Base-by-base conservation (phyloP, 257 asterid genomes). In the Mitragyna speciosa region DNA sequence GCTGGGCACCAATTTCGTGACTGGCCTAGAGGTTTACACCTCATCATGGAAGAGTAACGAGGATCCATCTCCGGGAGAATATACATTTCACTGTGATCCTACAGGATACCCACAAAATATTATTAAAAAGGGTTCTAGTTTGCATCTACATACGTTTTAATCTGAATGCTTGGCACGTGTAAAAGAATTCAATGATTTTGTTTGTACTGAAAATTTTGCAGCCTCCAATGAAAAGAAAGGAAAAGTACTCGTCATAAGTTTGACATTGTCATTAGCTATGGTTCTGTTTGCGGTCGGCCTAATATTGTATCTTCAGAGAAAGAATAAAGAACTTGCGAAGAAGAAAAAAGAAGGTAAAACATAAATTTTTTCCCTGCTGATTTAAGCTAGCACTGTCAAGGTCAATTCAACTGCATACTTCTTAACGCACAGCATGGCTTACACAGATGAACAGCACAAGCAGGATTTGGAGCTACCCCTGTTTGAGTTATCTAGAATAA, bases 41-140 rank as follows among this genome's bases (percentile, higher is more conserved):
- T 33, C 88, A 0, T 87, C 94, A 1, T 82, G 89, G 79, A 86
- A 41, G 69, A 86, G 78, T 76, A 61, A 59, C 49, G 85, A 79
- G 7, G 85, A 91, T 81, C 91, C 90, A 9, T 80, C 89, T 4
- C 73, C 85, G 0, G 88, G 85, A 58, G 82, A 71, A 9, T 49
- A 49, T 5, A 81, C 79, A 0, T 73, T 45, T 59, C 74, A 19
- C 49, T 75, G 82, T 54, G 87, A 84, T 61, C 81, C 78, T 20
- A 30, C 84, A 24, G 87, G 89, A 24, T 88, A 70, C 72, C 90
- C 91, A 5, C 86, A 88, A 28, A 45, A 39, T n/a, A 8, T 73
- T 48, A 16, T 79, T 2, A 76, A 48, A 73, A 76, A 43, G 49
- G 83, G 76, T 6, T 75, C 58, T 8, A 17, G 12, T 26, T 41